A percentile compares a stretch with the other conserved stretches of the same genome.
Conservation (phyloP, 176 grass and related monocot species). For the Triticum monococcum region DNA sequence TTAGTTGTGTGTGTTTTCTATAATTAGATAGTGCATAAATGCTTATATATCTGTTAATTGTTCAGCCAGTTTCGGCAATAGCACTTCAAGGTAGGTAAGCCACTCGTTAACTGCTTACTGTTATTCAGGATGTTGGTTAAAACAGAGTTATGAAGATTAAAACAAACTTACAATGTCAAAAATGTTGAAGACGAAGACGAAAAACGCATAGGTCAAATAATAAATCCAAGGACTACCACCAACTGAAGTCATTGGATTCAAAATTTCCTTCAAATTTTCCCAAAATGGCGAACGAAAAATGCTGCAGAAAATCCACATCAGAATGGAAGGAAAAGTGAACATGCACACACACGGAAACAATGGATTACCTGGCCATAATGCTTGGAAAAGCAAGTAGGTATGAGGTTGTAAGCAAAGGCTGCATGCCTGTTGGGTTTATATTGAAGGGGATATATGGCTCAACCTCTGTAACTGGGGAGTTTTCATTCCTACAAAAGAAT, state of each 20-base stretch:
- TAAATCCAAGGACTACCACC: conserved; percentile 82
- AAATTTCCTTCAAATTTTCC: conserved; percentile 72
- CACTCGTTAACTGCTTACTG: background rate
- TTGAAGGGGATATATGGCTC: conserved; percentile 98
- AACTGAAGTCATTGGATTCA: conserved; percentile 71
- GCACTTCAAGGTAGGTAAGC: background rate
- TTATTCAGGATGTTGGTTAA: background rate
- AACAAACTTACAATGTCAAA: conserved; percentile 97
- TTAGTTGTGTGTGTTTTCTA: background rate
- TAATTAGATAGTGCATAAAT: background rate
- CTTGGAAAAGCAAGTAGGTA: conserved; percentile 92
- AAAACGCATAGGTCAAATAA: conserved; percentile 80
- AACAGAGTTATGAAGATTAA: conserved; percentile 10
- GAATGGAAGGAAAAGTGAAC: conserved; percentile 24
- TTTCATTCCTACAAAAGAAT: conserved; percentile 54
- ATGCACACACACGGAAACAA: background rate
- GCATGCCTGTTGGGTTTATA: conserved; percentile 97
- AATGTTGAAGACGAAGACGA: conserved; percentile 92
- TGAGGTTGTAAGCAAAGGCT: conserved; percentile 84
- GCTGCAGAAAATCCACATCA: conserved; percentile 55
- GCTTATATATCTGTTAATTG: background rate
- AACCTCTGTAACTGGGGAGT: conserved; percentile 76
- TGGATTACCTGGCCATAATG: conserved; percentile 82
- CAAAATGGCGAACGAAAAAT: conserved; percentile 75
- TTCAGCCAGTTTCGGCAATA: background rate